phyloP scores from a whole-genome alignment of 2,329 filamentous ascomycete genomes.

The Botryotinia globosa region DNA sequence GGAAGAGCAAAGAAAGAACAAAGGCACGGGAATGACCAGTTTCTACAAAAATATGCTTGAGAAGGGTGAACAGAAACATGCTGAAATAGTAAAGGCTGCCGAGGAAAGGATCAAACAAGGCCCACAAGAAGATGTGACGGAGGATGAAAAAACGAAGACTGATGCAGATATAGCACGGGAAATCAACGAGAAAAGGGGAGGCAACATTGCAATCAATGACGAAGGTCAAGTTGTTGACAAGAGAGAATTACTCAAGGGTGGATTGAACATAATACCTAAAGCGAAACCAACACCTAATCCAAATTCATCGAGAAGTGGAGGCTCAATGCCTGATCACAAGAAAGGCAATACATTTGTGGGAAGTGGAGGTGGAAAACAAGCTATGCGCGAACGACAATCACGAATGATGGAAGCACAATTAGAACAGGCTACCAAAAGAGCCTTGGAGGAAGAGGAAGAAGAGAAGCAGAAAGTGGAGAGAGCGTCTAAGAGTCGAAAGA shows the following conservation, averaged over 20 bases:
- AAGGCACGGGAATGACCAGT: slow-evolving; percentile 68
- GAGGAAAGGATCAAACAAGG: slow-evolving; percentile 51
- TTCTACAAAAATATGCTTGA: slow-evolving; percentile 76
- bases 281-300: slow-evolving; percentile 48
- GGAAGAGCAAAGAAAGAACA: slow-evolving; percentile 61
- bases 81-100: slow-evolving; percentile 66
- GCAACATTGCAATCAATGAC: slow-evolving; percentile 68
- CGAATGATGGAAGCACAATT: slow-evolving; percentile 78
- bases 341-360: slow-evolving; percentile 43
- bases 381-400: slow-evolving; percentile 71
- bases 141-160: slow-evolving; percentile 48
- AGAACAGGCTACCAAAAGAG: slow-evolving; percentile 68
- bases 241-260: slow-evolving; percentile 71
- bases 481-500: slow-evolving; percentile 74
- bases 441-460: slow-evolving; percentile 67
- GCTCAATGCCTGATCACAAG: slow-evolving; percentile 30
- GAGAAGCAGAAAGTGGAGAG: slow-evolving; percentile 60
- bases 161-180: slow-evolving; percentile 65
- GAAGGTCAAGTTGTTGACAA: slow-evolving; percentile 83
- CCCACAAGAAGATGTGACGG: slow-evolving; percentile 40
- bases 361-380: slow-evolving; percentile 55
- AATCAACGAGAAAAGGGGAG: slow-evolving; percentile 59
- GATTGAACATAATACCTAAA: slow-evolving; percentile 68
- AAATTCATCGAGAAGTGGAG: slow-evolving; percentile 24
- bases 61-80: slow-evolving; percentile 66